Conservation (phyloP, 2,329 filamentous ascomycete species). For the Colletotrichum sp. region DNA sequence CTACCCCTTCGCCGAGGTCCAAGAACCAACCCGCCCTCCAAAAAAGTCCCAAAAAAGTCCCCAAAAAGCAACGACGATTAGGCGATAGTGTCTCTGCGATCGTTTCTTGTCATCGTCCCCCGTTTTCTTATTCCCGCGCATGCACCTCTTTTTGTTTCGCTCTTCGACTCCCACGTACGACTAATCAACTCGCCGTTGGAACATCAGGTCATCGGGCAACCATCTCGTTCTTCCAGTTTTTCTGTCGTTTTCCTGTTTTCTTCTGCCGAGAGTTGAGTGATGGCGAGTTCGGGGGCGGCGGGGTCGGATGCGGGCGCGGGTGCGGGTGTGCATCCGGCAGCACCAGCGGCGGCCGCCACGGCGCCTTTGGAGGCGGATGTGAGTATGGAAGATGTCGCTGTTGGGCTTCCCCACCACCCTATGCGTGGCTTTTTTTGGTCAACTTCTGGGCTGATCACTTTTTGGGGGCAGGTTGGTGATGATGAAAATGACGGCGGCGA, state of each 20-base stretch:
- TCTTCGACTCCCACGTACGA: background rate
- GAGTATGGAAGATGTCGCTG: background rate
- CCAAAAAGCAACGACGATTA: background rate
- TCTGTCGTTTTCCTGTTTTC: background rate
- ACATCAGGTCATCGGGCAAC: background rate
- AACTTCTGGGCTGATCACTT: background rate
- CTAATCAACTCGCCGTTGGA: background rate
- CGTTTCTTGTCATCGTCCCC: background rate
- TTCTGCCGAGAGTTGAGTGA: background rate
- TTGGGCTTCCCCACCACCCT: background rate
- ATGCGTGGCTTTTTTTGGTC: background rate
- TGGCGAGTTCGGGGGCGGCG: background rate
- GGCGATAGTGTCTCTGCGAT: background rate
- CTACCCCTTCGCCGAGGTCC: background rate
- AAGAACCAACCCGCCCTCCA: background rate
- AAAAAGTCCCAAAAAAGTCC: background rate
- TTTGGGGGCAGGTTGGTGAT: background rate
- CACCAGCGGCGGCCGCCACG: background rate
- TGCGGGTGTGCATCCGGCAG: background rate
- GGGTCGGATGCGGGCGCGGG: background rate
- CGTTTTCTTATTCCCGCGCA: background rate
- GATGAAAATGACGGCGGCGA: background rate
- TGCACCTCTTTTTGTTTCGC: background rate
- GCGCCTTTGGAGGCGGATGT: background rate
- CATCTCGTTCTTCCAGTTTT: background rate